A percentile compares a stretch with the other conserved stretches of the same genome.
Conservation (phyloP, 1,284 basidiomycete species). For the Boletellus deceptivus region DNA sequence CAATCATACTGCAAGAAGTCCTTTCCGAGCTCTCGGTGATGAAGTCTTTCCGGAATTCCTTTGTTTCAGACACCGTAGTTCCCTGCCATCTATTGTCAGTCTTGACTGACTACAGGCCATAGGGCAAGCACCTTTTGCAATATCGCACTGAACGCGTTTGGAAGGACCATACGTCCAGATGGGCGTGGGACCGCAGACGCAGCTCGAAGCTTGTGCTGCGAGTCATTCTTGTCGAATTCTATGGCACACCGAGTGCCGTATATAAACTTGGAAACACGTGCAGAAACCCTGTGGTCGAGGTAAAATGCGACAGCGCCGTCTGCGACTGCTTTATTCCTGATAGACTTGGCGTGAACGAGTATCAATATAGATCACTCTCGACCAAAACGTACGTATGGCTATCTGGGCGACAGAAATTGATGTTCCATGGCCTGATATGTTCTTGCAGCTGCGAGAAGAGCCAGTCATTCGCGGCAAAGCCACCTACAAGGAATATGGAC, state of each 20-base stretch:
- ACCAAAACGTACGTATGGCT: constrained; percentile 39
- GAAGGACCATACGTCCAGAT: constrained; percentile 33
- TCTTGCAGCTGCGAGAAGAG: constrained; percentile 31
- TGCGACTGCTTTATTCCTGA: constrained; percentile 35
- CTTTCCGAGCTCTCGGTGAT: constrained; percentile 32
- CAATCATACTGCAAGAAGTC: constrained; percentile 25
- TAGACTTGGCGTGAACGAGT: not conserved
- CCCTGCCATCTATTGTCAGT: constrained; percentile 29
- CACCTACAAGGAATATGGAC: constrained; percentile 41
- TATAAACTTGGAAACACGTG: constrained; percentile 34
- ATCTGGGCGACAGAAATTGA: constrained; percentile 44
- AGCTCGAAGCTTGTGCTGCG: constrained; percentile 33
- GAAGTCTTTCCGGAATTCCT: constrained; percentile 43
- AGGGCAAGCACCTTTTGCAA: constrained; percentile 30
- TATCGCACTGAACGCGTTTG: constrained; percentile 34
- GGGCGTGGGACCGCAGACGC: constrained; percentile 24
- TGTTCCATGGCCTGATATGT: constrained; percentile 26
- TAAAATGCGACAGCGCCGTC: constrained; percentile 38
- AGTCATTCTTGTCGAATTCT: constrained; percentile 28
- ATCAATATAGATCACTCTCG: not conserved
- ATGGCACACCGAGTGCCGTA: constrained; percentile 35
- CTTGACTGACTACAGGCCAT: not conserved
- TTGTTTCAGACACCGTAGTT: constrained; percentile 33
- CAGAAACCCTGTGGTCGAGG: constrained; percentile 36
- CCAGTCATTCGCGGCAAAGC: constrained; percentile 41